A percentile compares a stretch with the other conserved stretches of the same genome.
Conservation (phyloP, 257 asterid species). For the Solanum tarijense region DNA sequence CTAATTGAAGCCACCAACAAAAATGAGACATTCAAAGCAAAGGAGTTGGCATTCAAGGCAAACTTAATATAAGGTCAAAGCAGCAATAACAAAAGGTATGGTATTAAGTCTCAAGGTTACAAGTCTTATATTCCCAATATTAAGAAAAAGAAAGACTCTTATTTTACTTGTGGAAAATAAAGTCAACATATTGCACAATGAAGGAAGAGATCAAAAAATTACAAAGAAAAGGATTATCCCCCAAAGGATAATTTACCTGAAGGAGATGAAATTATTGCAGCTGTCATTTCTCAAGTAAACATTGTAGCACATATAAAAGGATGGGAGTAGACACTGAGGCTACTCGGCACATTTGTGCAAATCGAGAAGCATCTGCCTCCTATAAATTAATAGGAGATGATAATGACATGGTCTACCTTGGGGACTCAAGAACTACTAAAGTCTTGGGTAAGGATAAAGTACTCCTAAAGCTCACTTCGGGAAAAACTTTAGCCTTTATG, state of each 20-base stretch:
- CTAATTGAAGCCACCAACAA: neutral
- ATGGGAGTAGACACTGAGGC: neutral
- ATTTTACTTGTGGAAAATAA: neutral
- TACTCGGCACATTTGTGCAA: no score
- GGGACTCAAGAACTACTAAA: no score
- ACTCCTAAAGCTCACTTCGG: no score
- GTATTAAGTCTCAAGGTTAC: neutral
- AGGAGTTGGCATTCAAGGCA: neutral
- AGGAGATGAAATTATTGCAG: neutral
- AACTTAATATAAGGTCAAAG: neutral
- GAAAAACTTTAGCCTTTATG: no score
- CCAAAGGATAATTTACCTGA: neutral
- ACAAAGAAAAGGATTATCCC: no score
- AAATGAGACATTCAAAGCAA: no score
- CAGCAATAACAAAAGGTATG: neutral
- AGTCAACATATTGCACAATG: no score
- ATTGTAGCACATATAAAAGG: neutral
- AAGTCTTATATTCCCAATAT: neutral
- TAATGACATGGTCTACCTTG: no score
- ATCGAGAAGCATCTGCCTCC: no score
- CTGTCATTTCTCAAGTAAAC: neutral
- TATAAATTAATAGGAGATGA: no score
- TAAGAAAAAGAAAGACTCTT: neutral
- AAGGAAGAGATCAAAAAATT: no score
- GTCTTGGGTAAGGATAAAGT: no score